Conservation (phyloP, 805 yeast genomes). For the Ogataea henricii region DNA sequence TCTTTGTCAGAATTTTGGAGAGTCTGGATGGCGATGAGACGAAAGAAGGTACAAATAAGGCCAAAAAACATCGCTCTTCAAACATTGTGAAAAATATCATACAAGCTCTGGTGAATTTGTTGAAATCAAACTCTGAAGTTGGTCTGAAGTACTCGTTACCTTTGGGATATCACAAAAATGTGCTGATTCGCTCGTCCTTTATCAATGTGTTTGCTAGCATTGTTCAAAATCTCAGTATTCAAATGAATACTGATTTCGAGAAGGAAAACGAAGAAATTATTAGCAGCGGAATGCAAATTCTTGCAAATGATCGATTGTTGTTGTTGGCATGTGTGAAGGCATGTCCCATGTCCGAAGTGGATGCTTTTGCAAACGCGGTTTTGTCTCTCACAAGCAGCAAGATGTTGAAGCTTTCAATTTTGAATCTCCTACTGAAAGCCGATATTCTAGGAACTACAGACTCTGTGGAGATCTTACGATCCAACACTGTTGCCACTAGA, state of each 20-base stretch:
- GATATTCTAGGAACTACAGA: constrained; percentile 64
- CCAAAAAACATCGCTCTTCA: constrained; percentile 52
- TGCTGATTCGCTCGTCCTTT: constrained; percentile 67
- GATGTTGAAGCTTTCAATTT: constrained; percentile 42
- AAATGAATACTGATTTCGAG: constrained; percentile 15
- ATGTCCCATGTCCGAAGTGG: constrained; percentile 71
- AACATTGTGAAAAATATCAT: constrained; percentile 64
- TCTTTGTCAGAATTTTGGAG: constrained; percentile 56
- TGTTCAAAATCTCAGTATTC: constrained; percentile 34
- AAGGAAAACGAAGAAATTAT: constrained; percentile 12
- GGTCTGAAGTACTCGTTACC: constrained; percentile 78
- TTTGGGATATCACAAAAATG: constrained; percentile 71
- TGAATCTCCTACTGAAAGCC: constrained; percentile 54
- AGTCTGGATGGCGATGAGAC: constrained; percentile 36
- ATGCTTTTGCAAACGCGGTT: constrained; percentile 66
- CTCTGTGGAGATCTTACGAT: constrained; percentile 72
- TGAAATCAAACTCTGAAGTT: constrained; percentile 72
- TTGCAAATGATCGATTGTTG: constrained; percentile 40
- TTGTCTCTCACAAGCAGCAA: constrained; percentile 53
- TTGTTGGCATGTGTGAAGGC: constrained; percentile 55
- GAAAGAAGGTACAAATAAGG: constrained; percentile 18
- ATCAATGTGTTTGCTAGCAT: constrained; percentile 77
- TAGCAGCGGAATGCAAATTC: constrained; percentile 19
- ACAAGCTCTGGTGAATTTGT: constrained; percentile 63
- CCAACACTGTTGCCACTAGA: constrained; percentile 82